phyloP scores from a whole-genome alignment of 2,329 filamentous ascomycete genomes.

The Colletotrichum truncatum region DNA sequence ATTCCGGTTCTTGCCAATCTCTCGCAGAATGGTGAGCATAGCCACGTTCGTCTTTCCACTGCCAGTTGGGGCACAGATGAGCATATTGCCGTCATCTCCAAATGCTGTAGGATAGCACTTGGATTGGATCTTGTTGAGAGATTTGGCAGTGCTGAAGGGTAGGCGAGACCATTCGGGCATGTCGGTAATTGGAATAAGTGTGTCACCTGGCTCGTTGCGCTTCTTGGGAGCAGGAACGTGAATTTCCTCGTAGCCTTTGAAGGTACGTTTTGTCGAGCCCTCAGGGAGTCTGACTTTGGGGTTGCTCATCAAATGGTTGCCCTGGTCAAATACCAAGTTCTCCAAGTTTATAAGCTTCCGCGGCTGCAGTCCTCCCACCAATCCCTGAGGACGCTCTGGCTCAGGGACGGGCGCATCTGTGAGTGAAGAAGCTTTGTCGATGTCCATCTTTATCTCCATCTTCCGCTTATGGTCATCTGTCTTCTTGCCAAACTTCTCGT shows the following conservation, averaged over 20 bases:
- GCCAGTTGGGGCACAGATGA: conserved; percentile 95
- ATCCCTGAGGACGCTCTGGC: conserved; percentile 69
- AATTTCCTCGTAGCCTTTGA: conserved; percentile 99
- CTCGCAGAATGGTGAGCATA: conserved; percentile 94
- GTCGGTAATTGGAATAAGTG: conserved; percentile 83
- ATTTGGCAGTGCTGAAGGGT: conserved; percentile 86
- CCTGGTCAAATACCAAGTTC: conserved; percentile 96
- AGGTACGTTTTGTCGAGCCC: conserved; percentile 92
- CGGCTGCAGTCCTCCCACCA: conserved; percentile 87
- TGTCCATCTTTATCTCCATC: conserved; percentile 95
- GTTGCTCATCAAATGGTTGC: conserved; percentile 99
- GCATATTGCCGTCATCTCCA: conserved; percentile 94
- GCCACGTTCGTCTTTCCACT: conserved; percentile 99
- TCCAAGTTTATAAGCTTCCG: conserved; percentile 91
- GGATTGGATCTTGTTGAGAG: conserved; percentile 95
- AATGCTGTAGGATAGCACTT: conserved; percentile 93
- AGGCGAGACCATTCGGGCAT: conserved; percentile 91
- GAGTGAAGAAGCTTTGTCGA: conserved; percentile 75
- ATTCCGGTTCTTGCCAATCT: conserved; percentile 95
- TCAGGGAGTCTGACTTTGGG: conserved; percentile 92
- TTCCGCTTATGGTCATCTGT: conserved; percentile 67
- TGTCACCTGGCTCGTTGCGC: conserved; percentile 81
- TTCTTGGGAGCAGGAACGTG: conserved; percentile 95
- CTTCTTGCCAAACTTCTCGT: conserved; percentile 84
- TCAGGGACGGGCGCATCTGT: conserved; percentile 55